Evolutionary conservation across 2,329 filamentous ascomycete species (phyloP).

Genomic region (Chalaropsis ovoidea): DNA sequence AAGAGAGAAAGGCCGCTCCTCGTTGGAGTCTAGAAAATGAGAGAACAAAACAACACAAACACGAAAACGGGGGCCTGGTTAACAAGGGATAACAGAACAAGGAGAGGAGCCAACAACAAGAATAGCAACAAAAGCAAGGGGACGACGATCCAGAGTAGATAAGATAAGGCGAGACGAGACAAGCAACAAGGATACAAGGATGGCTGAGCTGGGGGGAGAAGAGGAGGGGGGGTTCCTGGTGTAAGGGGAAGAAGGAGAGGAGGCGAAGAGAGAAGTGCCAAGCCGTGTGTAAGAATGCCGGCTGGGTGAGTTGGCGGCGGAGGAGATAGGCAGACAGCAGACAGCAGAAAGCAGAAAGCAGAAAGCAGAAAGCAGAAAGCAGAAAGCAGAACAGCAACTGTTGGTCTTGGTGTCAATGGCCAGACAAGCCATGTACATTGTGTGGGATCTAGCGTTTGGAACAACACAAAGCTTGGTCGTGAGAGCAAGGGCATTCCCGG

Average conservation of each 20-base stretch:
- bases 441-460: background rate
- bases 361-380: too few species aligned
- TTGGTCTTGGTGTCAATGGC: too few species aligned
- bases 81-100: background rate
- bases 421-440: background rate
- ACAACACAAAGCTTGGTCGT: background rate
- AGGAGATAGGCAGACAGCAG: too few species aligned
- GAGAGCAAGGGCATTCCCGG: background rate
- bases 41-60: conserved; percentile 4
- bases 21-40: background rate
- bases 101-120: conserved; percentile 2
- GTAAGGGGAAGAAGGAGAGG: too few species aligned
- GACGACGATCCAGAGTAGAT: background rate
- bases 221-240: too few species aligned
- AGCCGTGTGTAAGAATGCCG: too few species aligned
- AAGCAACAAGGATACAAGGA: background rate
- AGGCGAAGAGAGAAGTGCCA: too few species aligned
- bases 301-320: too few species aligned
- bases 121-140: conserved; percentile 4
- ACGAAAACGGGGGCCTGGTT: background rate
- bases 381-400: too few species aligned
- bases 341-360: too few species aligned
- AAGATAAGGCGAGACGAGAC: conserved; percentile 2
- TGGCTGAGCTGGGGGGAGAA: background rate
- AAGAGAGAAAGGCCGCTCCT: too few species aligned